These are phyloP conservation scores for Fusarium sp. DNA, from an alignment of 2,329 filamentous ascomycete genomes.

Conservation along the genomic window DNA sequence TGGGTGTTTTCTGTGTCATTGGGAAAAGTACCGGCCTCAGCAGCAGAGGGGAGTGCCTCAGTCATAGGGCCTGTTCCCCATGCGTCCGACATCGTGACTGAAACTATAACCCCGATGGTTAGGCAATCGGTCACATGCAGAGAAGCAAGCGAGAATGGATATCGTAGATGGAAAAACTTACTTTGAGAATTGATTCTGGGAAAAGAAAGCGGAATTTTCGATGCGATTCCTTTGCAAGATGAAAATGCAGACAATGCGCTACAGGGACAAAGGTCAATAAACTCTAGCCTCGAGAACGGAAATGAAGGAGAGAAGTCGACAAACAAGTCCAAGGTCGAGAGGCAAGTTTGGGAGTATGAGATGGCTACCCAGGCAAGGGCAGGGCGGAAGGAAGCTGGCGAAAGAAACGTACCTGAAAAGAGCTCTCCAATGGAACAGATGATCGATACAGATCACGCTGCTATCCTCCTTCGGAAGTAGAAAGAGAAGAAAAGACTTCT, in stretches of 20 bases:
- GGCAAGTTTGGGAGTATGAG: neutral
- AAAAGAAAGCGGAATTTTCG: neutral
- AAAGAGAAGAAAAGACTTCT: neutral
- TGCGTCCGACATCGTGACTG: slow-evolving; percentile 16
- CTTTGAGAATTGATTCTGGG: neutral
- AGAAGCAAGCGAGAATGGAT: too few species aligned
- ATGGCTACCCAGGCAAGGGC: neutral
- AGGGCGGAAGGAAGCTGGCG: neutral
- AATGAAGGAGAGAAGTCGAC: neutral
- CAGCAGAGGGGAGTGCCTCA: slow-evolving; percentile 9
- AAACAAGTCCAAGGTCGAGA: neutral
- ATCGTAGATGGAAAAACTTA: neutral
- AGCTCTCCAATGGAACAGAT: slow-evolving; percentile 8
- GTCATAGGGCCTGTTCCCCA: slow-evolving; percentile 23
- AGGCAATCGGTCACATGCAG: neutral
- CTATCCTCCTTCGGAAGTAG: slow-evolving; percentile 13
- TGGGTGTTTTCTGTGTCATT: neutral
- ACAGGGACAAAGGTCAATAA: neutral
- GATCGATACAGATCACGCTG: slow-evolving; percentile 27
- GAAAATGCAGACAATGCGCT: neutral
- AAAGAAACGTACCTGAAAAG: slow-evolving; percentile 13
- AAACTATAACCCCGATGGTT: neutral
- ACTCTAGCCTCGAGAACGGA: too few species aligned
- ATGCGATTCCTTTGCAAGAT: neutral
- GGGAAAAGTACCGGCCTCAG: neutral